Evolutionary conservation across 108 stramenopile species (phyloP), one percentile per base, ranked within the genome.

Genomic region (Discostella stelligeroides): DNA sequence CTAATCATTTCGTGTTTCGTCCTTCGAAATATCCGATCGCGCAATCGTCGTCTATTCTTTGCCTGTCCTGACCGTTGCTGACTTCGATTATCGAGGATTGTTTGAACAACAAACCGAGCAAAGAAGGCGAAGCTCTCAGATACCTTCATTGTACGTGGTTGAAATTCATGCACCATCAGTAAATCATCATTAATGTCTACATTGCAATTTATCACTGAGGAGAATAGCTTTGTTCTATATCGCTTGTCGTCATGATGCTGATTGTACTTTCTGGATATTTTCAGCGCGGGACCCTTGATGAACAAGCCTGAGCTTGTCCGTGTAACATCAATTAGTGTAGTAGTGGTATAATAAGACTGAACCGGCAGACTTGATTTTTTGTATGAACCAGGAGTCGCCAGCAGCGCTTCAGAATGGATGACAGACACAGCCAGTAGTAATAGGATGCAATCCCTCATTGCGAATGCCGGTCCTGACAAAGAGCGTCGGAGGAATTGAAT

Each of bases 81-180:
- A 6, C 38, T 50, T 24, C 70, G 70, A 18, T 66, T 76, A 41
- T 76, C 63, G 37, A 49, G 29, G 23, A 81, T 76, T 43, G 71
- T 50, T 53, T 63, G 45, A 17, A 50, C 47, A 18, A 66, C 65
- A 42, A 76, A 72, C 15, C 50, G 75, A 18, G 50, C 63, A 25
- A 72, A 81, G 68, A 81, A 81, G 20, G 55, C 29, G 12, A 72
- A 63, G 47, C 75, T 77, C 30, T 81, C 70, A 0, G 50, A 48
- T 21, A 77, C 64, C 25, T 18, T 77, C 80, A 81, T 81, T 39
- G 80, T 81, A 17, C 66, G 47, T 29, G 75, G 75, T 37, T 62
- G 47, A 45, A 76, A 76, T 51, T 62, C 68, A 55, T 70, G 39
- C 13, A 46, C 30, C n/a, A 39, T n/a, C n/a, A n/a, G n/a, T n/a